Base-by-base conservation (phyloP, 2,329 filamentous ascomycete genomes). In the Exserohilum turcica region DNA sequence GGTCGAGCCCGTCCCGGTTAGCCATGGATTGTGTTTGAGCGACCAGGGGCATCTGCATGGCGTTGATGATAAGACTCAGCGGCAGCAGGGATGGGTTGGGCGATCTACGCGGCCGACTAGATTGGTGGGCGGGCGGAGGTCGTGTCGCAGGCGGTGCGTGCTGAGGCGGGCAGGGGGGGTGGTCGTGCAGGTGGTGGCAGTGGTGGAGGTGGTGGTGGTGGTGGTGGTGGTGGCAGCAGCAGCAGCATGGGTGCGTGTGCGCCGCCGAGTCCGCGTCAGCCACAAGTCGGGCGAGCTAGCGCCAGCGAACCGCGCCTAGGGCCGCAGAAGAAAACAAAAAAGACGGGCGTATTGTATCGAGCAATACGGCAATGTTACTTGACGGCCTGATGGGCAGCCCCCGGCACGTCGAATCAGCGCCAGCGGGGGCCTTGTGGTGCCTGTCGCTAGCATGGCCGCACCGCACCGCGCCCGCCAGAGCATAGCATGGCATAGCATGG, bases 11-110 rank as follows among this genome's bases (percentile, higher is more conserved):
- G 43, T 60, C 49, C 53, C 32, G 58, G 63, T 58, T 67, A 67
- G 63, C 56, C 45, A 43, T 44, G 43, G 42, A 57, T 48, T 55
- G 38, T 60, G 52, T 66, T 62, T 64, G 61, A 60, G 57, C 56
- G 51, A 63, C 61, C 56, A 64, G 66, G 65, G 60, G 57, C 31
- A 51, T 59, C 65, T 66, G 66, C 59, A 66, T 56, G 57, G 60
- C 57, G 60, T 62, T 54, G 56, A 63, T 61, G 63, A 66, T 66
- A 66, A 67, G 63, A 67, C 61, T 60, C 59, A 63, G 56, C 54
- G 40, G 37, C 32, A 32, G 40, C 60, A 66, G 57, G 65, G 63
- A 59, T 66, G 18, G 52, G 62, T 57, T 57, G 51, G 56, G 52
- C 54, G 54, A 58, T 60, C 59, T 56, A 52, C 56, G 54, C 59